Base-by-base conservation (phyloP, 1,284 basidiomycete species). In the Pascua guehoae region DNA sequence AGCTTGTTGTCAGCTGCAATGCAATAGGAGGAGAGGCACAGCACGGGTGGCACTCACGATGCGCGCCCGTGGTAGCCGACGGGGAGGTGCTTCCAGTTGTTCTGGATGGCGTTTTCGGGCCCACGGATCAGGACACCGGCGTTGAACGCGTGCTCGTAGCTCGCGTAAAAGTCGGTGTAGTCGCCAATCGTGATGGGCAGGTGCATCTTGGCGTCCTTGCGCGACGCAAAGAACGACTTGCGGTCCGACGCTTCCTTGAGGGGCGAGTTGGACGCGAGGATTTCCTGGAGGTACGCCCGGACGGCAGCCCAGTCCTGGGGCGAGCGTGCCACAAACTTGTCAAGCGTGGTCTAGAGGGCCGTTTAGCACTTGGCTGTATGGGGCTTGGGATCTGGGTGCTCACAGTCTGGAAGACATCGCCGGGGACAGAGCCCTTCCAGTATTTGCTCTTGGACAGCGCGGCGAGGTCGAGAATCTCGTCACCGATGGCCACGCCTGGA, bases 51-150 rank as follows among this genome's bases (percentile, higher is more conserved):
- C 7, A 32, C 24, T 32, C 24, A 32, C 18, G 57, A 58, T n/a
- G 60, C 58, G 15, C 65, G 63, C 36, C 65, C 65, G 49, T 67
- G 61, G 56, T 67, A 67, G 11, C 50, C 65, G 18, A 67, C 64
- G 7, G 65, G 65, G 7, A 65, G 54, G 53, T 65, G 61, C 50
- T 53, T 56, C 65, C 65, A 67, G 56, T 64, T 62, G 48, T 63
- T 58, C 51, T 62, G 63, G 24, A 67, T 36, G 1, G 63, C 59
- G 40, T 64, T 59, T 16, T 63, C 57, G 18, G 56, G 51, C 3
- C 58, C 58, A 7, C 64, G 64, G 53, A 67, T 58, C 8, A 67
- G 57, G 12, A 57, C 49, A 24, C 65, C 65, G 44, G 48, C 51
- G 60, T 67, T 67, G 53, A 40, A 56, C 9, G 63, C 64, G 58